Conservation (phyloP, 78 protist genomes). For the Bodo saltans region DNA sequence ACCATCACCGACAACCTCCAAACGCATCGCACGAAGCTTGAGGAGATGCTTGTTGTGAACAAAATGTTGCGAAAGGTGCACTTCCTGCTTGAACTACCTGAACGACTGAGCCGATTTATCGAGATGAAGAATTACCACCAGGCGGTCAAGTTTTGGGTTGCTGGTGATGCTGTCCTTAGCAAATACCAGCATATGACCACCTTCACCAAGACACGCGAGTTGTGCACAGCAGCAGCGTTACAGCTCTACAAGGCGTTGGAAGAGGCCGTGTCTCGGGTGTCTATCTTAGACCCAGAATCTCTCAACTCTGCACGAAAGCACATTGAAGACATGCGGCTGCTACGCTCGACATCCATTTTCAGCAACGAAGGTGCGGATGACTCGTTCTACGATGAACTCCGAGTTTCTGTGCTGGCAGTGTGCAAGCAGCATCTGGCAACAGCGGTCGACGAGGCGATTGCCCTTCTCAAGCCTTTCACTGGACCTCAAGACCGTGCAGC, state of each 20-base stretch:
- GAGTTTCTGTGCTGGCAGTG: too few species aligned
- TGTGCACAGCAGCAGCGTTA: neutral
- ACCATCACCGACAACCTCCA: neutral
- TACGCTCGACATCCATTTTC: too few species aligned
- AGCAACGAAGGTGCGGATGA: too few species aligned
- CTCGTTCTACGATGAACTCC: too few species aligned
- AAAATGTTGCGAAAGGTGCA: neutral
- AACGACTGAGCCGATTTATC: neutral
- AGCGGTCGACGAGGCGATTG: too few species aligned
- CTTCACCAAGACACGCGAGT: neutral
- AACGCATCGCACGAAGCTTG: neutral
- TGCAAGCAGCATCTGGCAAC: too few species aligned
- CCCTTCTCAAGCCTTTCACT: too few species aligned
- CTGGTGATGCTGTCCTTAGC: neutral
- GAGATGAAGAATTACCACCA: neutral
- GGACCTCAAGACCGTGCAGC: too few species aligned
- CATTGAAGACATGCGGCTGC: too few species aligned
- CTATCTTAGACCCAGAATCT: too few species aligned
- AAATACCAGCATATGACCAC: neutral
- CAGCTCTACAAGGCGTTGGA: neutral
- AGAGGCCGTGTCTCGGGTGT: too few species aligned
- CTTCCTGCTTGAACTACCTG: neutral
- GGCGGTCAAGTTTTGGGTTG: neutral
- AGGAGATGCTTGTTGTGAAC: neutral
- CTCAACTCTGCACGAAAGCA: too few species aligned